These are phyloP conservation scores for Puccinia brachypodii DNA, from an alignment of 1,284 basidiomycete species.

Conservation along the genomic window DNA sequence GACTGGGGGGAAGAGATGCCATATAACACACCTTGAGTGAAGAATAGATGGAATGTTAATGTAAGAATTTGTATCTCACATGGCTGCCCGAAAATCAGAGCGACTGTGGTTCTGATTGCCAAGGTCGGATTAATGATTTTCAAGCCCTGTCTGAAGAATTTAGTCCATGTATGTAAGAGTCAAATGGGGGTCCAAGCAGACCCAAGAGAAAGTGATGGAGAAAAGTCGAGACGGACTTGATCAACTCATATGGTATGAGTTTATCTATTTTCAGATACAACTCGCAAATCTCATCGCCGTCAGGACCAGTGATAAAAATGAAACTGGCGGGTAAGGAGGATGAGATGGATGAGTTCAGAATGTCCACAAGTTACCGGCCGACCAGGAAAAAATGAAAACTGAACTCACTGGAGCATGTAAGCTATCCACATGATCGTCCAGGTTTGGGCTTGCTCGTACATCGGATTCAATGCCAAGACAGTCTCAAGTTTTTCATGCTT, in stretches of 20 bases:
- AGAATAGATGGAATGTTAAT: background rate
- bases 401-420: slow-evolving; percentile 28
- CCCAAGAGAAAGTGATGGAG: background rate
- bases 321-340: slow-evolving; percentile 10
- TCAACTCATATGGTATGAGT: slow-evolving; percentile 44
- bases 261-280: slow-evolving; percentile 38
- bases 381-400: background rate
- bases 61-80: slow-evolving; percentile 33
- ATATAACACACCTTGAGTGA: background rate
- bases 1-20: slow-evolving; percentile 1
- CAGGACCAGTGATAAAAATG: slow-evolving; percentile 39
- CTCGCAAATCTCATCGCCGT: slow-evolving; percentile 23
- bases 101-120: slow-evolving; percentile 31
- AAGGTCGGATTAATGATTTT: slow-evolving; percentile 43
- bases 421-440: slow-evolving; percentile 41
- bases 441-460: slow-evolving; percentile 28
- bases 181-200: background rate
- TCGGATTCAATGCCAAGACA: slow-evolving; percentile 8
- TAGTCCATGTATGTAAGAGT: background rate
- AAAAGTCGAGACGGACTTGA: slow-evolving; percentile 18
- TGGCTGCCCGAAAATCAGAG: slow-evolving; percentile 44
- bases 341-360: background rate
- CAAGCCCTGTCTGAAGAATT: slow-evolving; percentile 33
- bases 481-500: slow-evolving; percentile 4
- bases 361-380: background rate